These are phyloP conservation scores for Cocos nucifera DNA, from an alignment of 176 grass and related monocot genomes.

Conservation along the genomic window DNA sequence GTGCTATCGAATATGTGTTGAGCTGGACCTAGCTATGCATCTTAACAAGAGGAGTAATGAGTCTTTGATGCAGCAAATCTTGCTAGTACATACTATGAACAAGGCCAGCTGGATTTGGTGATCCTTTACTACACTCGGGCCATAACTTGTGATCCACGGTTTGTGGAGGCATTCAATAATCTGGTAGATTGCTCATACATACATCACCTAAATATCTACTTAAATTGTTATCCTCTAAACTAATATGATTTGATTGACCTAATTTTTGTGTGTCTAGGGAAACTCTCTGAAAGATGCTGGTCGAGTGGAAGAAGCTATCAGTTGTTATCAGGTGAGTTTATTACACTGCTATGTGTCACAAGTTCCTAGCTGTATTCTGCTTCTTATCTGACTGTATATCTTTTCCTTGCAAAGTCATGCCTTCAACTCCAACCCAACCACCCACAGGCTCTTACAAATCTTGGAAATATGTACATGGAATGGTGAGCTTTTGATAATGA, in stretches of 20 bases:
- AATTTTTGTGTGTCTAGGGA: slow-evolving; percentile 25
- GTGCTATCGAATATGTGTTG: no score
- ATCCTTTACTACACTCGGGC: slow-evolving; percentile 75
- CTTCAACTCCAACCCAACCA: slow-evolving; percentile 76
- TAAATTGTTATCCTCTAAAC: no score
- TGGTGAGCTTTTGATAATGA: slow-evolving; percentile 40
- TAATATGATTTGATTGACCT: no score
- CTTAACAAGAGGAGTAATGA: no score
- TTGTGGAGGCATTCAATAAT: slow-evolving; percentile 82
- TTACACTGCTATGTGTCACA: slow-evolving; percentile 6
- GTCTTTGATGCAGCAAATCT: slow-evolving; percentile 76
- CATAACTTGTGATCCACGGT: slow-evolving; percentile 59
- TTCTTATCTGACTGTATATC: neutral
- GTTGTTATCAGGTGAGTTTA: slow-evolving; percentile 54
- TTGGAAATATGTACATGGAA: slow-evolving; percentile 95
- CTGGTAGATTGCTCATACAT: slow-evolving; percentile 32
- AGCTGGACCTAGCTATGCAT: no score
- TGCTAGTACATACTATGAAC: slow-evolving; percentile 77
- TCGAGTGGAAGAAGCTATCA: slow-evolving; percentile 83
- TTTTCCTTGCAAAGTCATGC: slow-evolving; percentile 48
- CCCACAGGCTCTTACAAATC: slow-evolving; percentile 78
- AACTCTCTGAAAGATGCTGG: slow-evolving; percentile 93
- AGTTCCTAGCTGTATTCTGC: no score
- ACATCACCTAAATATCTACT: no score
- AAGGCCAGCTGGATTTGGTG: slow-evolving; percentile 79